These are phyloP conservation scores for Haberlea rhodopensis DNA, from an alignment of 257 asterid genomes.

Conservation along the genomic window DNA sequence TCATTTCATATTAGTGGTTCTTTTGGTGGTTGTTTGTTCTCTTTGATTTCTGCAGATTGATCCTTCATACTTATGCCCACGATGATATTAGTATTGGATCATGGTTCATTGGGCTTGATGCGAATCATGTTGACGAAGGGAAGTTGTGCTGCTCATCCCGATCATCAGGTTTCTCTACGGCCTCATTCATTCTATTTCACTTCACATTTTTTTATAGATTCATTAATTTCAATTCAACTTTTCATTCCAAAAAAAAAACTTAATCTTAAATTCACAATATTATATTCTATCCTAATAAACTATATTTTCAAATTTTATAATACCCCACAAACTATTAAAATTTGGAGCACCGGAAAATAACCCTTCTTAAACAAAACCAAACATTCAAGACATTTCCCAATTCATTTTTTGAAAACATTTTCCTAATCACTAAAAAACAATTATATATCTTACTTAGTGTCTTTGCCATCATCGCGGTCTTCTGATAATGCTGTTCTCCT, in stretches of 20 bases:
- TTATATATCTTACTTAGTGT: not conserved
- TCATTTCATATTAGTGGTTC: not conserved
- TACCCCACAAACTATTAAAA: not conserved
- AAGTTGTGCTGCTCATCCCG: conserved; percentile 88
- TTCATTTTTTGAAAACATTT: not conserved
- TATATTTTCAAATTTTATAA: not conserved
- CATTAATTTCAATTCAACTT: not conserved
- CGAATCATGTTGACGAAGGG: conserved; percentile 70
- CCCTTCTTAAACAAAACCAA: not conserved
- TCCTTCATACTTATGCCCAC: conserved; percentile 67
- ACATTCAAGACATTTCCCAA: not conserved
- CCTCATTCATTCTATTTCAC: conserved; percentile 15
- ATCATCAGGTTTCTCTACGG: conserved; percentile 57
- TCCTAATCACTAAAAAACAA: not conserved
- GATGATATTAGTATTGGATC: conserved; percentile 91
- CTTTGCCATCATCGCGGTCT: not conserved
- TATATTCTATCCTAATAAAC: too few relatives aligned
- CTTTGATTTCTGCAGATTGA: conserved; percentile 39
- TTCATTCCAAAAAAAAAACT: too few relatives aligned
- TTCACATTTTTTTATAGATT: conserved; percentile 1
- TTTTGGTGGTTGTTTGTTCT: conserved; percentile 5
- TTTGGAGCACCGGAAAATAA: too few relatives aligned
- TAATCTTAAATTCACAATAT: not conserved
- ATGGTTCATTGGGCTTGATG: conserved; percentile 89
- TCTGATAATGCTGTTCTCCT: not conserved